Base-by-base conservation (phyloP, 2,329 filamentous ascomycete genomes). In the Aspergillus sclerotialis region DNA sequence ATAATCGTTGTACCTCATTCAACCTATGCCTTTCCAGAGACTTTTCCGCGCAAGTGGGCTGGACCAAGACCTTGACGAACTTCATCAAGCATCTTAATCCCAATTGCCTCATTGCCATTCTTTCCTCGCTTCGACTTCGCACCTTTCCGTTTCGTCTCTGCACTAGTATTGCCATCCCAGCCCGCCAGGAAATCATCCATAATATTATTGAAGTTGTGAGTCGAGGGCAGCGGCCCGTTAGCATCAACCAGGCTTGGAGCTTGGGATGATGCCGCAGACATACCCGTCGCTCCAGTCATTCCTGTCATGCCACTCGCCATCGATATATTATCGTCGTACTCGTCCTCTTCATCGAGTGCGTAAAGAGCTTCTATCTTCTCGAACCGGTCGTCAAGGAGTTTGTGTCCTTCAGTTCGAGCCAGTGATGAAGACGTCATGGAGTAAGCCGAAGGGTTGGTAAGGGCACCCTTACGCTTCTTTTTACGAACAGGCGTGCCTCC, bases 401-500 rank as follows among this genome's bases (percentile, higher is more conserved):
- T 80, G 40, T 93, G 75, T 27, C 88, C 86, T 52, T 95, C 90
- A 2, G 89, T 98, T 36, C 92, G 79, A 33, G 86, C 80, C 12
- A 94, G 70, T 0, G 87, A 83, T 0, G 88, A 93, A 1, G 85
- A 93, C 0, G 84, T 88, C 89, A 94, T 94, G 33, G 84, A 92
- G 64, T 92, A 94, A 38, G 76, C 80, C 1, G 88, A 92, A 1
- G 84, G 82, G 45, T 84, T 86, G 3, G 90, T 96, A 59, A 93
- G 67, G 2, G 92, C 90, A 29, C 89, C 90, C 70, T 94, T 96
- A 55, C 90, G 80, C 76, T 94, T 95, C 80, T 96, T 96, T 42
- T 75, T 76, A 33, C 85, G 78, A 21, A 69, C 55, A 2, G 65
- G 65, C 4, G 66, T 68, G 9, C 87, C 87, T 23, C 84, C 86